Evolutionary conservation across 1,284 basidiomycete genomes (phyloP).

Genomic region (Ceratobasidium sp.): DNA sequence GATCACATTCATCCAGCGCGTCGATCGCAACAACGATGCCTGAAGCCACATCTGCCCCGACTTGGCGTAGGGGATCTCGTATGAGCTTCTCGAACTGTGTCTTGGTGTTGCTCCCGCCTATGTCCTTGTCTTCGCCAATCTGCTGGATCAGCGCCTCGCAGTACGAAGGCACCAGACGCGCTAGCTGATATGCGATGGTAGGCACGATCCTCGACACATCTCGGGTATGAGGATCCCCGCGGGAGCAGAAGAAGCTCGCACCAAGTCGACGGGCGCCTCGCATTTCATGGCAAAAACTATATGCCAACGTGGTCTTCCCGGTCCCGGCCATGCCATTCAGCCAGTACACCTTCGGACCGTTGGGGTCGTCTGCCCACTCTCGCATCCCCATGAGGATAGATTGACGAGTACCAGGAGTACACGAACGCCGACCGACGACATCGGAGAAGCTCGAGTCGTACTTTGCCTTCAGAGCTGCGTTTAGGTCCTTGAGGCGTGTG

Average conservation of each 20-base stretch:
- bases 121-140: not conserved
- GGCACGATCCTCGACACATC: conserved; percentile 35
- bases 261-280: conserved; percentile 45
- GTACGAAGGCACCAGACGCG: not conserved
- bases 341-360: conserved; percentile 47
- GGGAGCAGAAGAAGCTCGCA: conserved; percentile 52
- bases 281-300: conserved; percentile 46
- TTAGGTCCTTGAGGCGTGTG: too few relatives aligned
- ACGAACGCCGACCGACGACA: not conserved
- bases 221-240: conserved; percentile 32
- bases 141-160: not conserved
- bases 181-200: conserved; percentile 39
- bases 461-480: not conserved
- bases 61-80: not conserved
- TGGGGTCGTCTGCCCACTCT: conserved; percentile 41
- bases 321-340: conserved; percentile 49
- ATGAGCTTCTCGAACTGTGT: conserved; percentile 9
- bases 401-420: conserved; percentile 44
- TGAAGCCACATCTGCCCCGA: not conserved
- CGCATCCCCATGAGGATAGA: conserved; percentile 43
- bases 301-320: conserved; percentile 49
- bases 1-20: conserved; percentile 5
- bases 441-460: not conserved
- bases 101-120: too few relatives aligned
- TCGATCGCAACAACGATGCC: not conserved